Evolutionary conservation across 495 filamentous ascomycete species (phyloP), one percentile per base, ranked within the genome.

Genomic region (Rhypophila decipiens): DNA sequence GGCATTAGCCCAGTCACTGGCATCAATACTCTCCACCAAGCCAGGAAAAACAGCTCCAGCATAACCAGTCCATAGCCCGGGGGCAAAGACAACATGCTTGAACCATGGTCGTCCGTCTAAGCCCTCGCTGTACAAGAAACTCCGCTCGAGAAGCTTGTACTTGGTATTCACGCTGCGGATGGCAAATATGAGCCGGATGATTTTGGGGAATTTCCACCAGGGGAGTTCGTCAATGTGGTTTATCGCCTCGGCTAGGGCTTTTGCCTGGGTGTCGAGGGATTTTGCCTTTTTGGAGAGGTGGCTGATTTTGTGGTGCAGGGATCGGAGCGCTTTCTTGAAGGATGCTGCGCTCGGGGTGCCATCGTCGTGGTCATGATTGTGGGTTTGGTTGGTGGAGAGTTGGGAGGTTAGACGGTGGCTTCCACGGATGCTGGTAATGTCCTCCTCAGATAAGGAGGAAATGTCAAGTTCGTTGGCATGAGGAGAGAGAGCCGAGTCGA

Each of bases 81-180:
- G 93, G 0, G 85, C 90, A 64, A 90, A 94, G 35, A 98, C 71
- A 37, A 96, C 79, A 65, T 98, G 94, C 66, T 95, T 95, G 67
- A 90, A 98, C 76, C 95, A 95, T 31, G 84, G 77, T 49, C 93
- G 75, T 27, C 85, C 83, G 43, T 90, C 89, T 66, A 94, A 71
- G 20, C 91, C 90, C 29, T 76, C 65, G 40, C 86, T 61, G 59
- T 95, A 89, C 44, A 96, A 64, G 47, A 98, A 79, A 64, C 87
- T 65, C 3, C 85, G 80, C 60, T 98, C 93, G 43, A 97, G 81
- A 19, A 74, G 78, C 57, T 85, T 86, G 70, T 88, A 84, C 52
- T 81, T 77, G 38, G 69, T 69, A 54, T 91, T 93, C 4, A 74
- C 76, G 46, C 78, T 70, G 18, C 83, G 75, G 41, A 86, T 82